Evolutionary conservation across 228 moss, liverwort and hornwort species (phyloP).

Genomic region (Sphagnum fallax): DNA sequence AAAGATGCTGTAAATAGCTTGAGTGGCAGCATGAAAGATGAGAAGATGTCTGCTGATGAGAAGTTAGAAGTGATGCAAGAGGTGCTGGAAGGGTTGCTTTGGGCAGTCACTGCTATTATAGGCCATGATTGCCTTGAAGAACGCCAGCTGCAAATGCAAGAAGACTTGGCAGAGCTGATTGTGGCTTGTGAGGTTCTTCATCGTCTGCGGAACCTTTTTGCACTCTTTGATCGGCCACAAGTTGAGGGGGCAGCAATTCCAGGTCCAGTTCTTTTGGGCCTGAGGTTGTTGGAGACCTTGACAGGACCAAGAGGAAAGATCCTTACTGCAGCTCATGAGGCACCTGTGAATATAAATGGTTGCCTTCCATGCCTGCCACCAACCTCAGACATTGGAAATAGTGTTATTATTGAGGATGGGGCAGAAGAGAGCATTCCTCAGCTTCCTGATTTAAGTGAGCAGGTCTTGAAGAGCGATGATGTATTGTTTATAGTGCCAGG

Average conservation of each 20-base stretch:
- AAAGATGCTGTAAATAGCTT: slow-evolving; percentile 3
- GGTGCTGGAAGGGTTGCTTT: slow-evolving; percentile 18
- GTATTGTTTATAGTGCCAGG: neutral
- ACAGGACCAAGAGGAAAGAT: slow-evolving; percentile 18
- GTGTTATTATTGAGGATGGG: slow-evolving; percentile 10
- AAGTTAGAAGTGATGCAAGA: slow-evolving; percentile 26
- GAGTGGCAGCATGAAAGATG: slow-evolving; percentile 1
- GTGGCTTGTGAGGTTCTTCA: slow-evolving; percentile 31
- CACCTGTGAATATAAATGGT: slow-evolving; percentile 18
- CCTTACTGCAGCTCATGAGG: slow-evolving; percentile 20
- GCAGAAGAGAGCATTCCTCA: neutral
- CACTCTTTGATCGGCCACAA: slow-evolving; percentile 28
- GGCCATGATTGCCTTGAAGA: slow-evolving; percentile 21
- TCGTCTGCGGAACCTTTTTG: slow-evolving; percentile 27
- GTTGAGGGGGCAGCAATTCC: slow-evolving; percentile 30
- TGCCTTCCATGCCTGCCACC: slow-evolving; percentile 6
- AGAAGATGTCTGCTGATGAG: slow-evolving; percentile 19
- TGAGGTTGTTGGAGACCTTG: slow-evolving; percentile 24
- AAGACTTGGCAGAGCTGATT: slow-evolving; percentile 27
- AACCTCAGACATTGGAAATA: slow-evolving; percentile 1
- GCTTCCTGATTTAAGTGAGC: slow-evolving; percentile 21
- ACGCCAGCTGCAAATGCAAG: slow-evolving; percentile 32
- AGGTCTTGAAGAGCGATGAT: slow-evolving; percentile 9
- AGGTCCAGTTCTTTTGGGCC: slow-evolving; percentile 13
- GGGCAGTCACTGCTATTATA: slow-evolving; percentile 13